Base-by-base conservation (phyloP, 495 filamentous ascomycete species). In the Penicillium cataractarum region DNA sequence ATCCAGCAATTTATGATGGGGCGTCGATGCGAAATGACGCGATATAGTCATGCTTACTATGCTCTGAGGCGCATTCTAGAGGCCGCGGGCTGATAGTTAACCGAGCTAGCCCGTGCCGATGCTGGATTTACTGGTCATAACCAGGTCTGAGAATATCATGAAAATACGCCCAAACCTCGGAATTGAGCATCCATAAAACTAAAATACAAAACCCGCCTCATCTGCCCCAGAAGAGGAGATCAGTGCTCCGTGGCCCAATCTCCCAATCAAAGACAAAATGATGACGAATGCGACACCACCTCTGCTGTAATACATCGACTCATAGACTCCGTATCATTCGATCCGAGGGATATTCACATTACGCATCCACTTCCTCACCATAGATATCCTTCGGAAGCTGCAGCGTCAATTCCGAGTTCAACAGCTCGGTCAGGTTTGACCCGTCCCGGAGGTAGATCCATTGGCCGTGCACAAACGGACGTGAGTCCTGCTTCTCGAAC, bases 401-500 rank as follows among this genome's bases (percentile, higher is more conserved):
- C 65, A 82, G 53, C 4, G 60, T 68, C 56, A 97, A 73, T 83
- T 98, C 93, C 48, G 80, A 73, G 57, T 83, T 81, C 65, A 97
- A 70, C 49, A 97, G 68, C 40, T 89, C 85, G 12, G 80, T 86
- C 75, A 99, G 72, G 37, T 88, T 91, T 15, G 83, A 83, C 12
- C 88, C 90, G 74, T 97, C 93, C 24, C 92, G 79, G 21, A 95
- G 70, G 69, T 96, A 97, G 22, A 99, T 80, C 96, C 96, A 99
- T 40, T 90, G 82, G 35, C 76, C 79, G 58, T 74, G 72, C 27
- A 65, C 65, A 58, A 76, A 79, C 6, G 72, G 71, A 7, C 87
- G 86, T 1, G 83, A 87, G 31, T 87, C 89, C 71, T 92, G 87
- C 78, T 93, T 93, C 65, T 91, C 81, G 53, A 89, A 80, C 78